Conservation (phyloP, 2,329 filamentous ascomycete genomes). For the Penicillium sp. region DNA sequence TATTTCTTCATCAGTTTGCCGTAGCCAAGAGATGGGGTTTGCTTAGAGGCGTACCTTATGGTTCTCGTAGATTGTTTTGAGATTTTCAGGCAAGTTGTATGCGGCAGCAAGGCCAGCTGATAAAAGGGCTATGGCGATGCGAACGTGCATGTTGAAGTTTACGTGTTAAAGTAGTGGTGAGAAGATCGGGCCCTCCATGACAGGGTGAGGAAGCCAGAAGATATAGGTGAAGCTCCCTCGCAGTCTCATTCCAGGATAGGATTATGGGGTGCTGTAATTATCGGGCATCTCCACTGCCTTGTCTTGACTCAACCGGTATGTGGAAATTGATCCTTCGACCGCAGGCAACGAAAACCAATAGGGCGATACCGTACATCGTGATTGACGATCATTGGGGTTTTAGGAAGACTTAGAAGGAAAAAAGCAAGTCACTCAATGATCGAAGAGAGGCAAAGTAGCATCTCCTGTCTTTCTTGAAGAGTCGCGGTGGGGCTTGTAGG, state of each 20-base stretch:
- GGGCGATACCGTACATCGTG: background rate
- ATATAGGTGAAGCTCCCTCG: background rate
- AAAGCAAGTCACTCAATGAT: background rate
- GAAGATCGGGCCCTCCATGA: background rate
- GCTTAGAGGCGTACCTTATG: constrained; percentile 17
- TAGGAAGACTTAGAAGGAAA: background rate
- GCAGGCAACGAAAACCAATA: background rate
- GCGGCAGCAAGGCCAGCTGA: constrained; percentile 9
- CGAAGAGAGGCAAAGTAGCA: background rate
- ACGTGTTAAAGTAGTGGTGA: background rate
- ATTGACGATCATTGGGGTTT: background rate
- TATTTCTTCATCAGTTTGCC: background rate
- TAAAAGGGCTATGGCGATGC: background rate
- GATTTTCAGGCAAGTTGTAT: constrained; percentile 21
- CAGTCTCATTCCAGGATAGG: background rate
- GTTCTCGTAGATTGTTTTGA: constrained; percentile 23
- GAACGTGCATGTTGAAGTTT: background rate
- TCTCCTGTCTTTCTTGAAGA: background rate
- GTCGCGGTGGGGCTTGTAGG: background rate
- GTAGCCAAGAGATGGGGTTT: background rate
- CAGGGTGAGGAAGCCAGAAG: background rate
- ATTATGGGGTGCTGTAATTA: background rate
- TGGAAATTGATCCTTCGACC: background rate
- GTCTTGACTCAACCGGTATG: background rate
- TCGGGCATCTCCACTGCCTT: background rate